These are phyloP conservation scores for Hippophae tibetana DNA, from an alignment of 306 rosid genomes.

Conservation along the genomic window DNA sequence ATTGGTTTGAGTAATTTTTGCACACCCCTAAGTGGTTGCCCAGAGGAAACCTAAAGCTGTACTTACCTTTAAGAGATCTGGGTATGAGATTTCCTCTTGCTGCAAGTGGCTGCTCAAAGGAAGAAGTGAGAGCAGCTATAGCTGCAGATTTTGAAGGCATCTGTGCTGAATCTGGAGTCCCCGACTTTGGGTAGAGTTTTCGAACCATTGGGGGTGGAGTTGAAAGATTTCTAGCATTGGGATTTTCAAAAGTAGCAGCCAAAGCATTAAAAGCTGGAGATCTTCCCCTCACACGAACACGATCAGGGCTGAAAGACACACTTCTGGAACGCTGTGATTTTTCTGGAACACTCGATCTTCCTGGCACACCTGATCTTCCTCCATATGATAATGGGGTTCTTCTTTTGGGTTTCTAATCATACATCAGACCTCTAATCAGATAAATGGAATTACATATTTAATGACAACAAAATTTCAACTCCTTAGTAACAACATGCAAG, in stretches of 20 bases:
- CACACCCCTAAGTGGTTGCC: background rate
- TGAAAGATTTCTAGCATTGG: constrained; percentile 75
- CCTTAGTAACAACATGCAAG: constrained; percentile 4
- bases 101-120: constrained; percentile 51
- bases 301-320: constrained; percentile 87
- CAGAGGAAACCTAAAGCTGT: constrained; percentile 9
- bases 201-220: constrained; percentile 87
- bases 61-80: constrained; percentile 62
- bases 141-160: constrained; percentile 50
- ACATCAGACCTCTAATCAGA: constrained; percentile 14
- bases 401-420: constrained; percentile 77
- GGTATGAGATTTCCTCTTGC: constrained; percentile 64
- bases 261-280: constrained; percentile 95
- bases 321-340: constrained; percentile 91
- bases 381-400: constrained; percentile 65
- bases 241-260: constrained; percentile 78
- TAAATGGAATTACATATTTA: constrained; percentile 14
- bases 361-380: constrained; percentile 78
- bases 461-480: constrained; percentile 6
- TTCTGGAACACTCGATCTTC: constrained; percentile 52
- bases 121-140: constrained; percentile 52
- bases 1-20: too few relatives aligned
- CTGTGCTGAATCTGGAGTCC: constrained; percentile 42
- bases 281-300: constrained; percentile 89
- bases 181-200: constrained; percentile 79